These are phyloP conservation scores for Scheffersomyces segobiensis DNA, from an alignment of 1,139 yeast genomes.

Conservation along the genomic window DNA sequence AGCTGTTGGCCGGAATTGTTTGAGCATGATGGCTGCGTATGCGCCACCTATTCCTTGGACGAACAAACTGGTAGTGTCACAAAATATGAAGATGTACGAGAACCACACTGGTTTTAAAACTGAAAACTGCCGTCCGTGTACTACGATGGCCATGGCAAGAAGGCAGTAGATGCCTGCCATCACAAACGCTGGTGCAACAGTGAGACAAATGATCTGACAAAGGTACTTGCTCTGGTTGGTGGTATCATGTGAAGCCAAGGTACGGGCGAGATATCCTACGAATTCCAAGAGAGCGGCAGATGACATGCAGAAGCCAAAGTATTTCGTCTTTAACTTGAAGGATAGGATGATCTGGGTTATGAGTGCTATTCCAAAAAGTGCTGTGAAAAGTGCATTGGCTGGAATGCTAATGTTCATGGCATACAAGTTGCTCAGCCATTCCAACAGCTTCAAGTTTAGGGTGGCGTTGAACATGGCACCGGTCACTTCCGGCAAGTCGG, in stretches of 20 bases:
- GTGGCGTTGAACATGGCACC: conserved; percentile 26
- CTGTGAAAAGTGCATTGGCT: conserved; percentile 30
- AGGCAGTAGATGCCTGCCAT: conserved; percentile 43
- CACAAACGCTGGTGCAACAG: conserved; percentile 41
- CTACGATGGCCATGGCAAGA: conserved; percentile 33
- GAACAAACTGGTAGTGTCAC: conserved; percentile 33
- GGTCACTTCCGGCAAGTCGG: conserved; percentile 13
- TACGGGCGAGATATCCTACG: conserved; percentile 26
- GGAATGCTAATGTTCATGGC: conserved; percentile 21
- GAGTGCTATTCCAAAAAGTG: conserved; percentile 23
- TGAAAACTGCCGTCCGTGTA: conserved; percentile 28
- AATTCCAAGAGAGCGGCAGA: conserved; percentile 19
- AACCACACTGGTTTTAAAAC: conserved; percentile 33
- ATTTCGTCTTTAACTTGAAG: conserved; percentile 8
- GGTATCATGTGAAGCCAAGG: conserved; percentile 15
- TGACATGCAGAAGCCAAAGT: conserved; percentile 21
- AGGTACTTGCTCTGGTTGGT: conserved; percentile 23
- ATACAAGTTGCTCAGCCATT: conserved; percentile 25
- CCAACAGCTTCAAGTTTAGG: conserved; percentile 29
- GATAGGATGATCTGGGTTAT: conserved; percentile 5
- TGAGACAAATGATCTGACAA: conserved; percentile 35
- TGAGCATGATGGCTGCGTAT: conserved; percentile 27
- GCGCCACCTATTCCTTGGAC: conserved; percentile 43
- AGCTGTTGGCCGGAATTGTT: conserved; percentile 14
- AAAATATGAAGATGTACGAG: conserved; percentile 35